Evolutionary conservation across 768 basidiomycete species (phyloP), one percentile per base, ranked within the genome.

Genomic region (Mycena indigotica): DNA sequence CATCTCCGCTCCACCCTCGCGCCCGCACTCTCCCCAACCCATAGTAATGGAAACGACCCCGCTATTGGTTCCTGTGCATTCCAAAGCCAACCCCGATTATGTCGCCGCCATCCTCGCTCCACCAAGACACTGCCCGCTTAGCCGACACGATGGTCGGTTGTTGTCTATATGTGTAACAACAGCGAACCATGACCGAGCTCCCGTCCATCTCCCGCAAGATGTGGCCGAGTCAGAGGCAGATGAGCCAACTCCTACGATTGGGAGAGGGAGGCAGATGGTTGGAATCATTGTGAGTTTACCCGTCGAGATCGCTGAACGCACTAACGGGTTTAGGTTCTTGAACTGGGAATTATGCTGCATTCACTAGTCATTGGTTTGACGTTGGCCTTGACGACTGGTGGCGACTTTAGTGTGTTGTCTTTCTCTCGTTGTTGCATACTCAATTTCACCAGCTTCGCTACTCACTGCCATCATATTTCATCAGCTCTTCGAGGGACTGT

Each of bases 261-360:
- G 84, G 6, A 76, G 84, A 54, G 77, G 79, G 66, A 73, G 87
- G 55, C 89, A 91, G 65, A 75, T 93, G 40, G 80, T 93, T 49
- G 86, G 90, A 2, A 86, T 91, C 53, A 73, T 93, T 29, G 90
- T 91, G 58, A 53, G 84, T 72, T 50, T 54, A 38, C 28, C 29
- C 17, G 28, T 15, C 21, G 39, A 19, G 19, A 39, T 48, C 48
- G 32, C n/a, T n/a, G n/a, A n/a, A n/a, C n/a, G n/a, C n/a, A n/a
- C n/a, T n/a, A n/a, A n/a, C n/a, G n/a, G n/a, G 35, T 21, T 46
- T 38, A 92, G 90, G 84, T 91, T 28, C 75, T 95, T 30, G 88
- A 95, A 81, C 66, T 89, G 2, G 84, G 93, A 45, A 91, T 95
- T 65, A 88, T 95, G 90, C 79, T 95, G 49, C 85, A 94, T 67